Evolutionary conservation across 2,329 filamentous ascomycete genomes (phyloP).

Genomic region (Cladorrhinum sp.): DNA sequence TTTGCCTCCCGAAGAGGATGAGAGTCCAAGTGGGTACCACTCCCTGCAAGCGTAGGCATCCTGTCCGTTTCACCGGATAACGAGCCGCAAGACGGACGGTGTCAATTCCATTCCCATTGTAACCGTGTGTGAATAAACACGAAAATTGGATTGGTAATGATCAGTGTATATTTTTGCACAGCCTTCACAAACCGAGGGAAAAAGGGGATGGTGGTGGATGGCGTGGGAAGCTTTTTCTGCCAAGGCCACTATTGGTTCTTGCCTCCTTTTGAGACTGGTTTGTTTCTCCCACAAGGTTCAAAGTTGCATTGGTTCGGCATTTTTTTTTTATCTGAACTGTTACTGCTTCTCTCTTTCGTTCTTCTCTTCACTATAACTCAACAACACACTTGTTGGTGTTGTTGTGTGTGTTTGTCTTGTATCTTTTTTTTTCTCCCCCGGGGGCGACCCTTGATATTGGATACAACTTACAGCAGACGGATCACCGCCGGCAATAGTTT

Average conservation of each 20-base stretch:
- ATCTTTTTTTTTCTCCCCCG: too few relatives aligned
- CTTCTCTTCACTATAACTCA: background rate
- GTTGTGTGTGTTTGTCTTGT: background rate
- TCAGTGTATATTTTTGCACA: background rate
- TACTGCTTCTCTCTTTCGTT: background rate
- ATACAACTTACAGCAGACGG: background rate
- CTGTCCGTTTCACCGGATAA: constrained; percentile 12
- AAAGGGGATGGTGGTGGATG: background rate
- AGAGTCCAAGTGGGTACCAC: constrained; percentile 3
- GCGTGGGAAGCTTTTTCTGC: background rate
- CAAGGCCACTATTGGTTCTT: background rate
- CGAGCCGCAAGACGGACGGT: constrained; percentile 9
- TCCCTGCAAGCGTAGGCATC: background rate
- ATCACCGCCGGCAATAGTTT: constrained; percentile 2
- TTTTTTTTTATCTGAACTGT: too few relatives aligned
- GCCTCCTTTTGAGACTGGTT: background rate
- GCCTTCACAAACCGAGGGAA: background rate
- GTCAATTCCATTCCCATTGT: background rate
- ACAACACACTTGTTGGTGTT: background rate
- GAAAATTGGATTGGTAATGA: constrained; percentile 7
- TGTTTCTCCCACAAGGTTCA: background rate
- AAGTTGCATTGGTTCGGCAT: background rate
- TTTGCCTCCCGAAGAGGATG: background rate
- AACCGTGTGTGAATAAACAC: background rate
- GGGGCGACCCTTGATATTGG: background rate